Evolutionary conservation across 1,284 basidiomycete genomes (phyloP).

Genomic region (Sparassis latifolia): DNA sequence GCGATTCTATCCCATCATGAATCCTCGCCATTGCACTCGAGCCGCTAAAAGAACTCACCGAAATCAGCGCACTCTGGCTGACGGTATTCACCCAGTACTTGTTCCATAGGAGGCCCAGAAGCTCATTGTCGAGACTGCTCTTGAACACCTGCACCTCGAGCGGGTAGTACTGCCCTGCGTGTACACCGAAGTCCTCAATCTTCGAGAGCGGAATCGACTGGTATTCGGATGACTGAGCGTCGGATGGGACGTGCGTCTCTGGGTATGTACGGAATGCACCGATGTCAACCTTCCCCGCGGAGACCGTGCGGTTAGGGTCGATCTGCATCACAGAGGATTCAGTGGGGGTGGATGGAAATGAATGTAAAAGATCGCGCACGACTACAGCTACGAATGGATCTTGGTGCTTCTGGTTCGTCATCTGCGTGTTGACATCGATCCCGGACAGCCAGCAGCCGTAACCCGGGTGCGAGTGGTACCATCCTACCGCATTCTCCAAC

Average conservation of each 20-base stretch:
- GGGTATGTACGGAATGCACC: slow-evolving; percentile 98
- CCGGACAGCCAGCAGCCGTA: slow-evolving; percentile 98
- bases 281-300: slow-evolving; percentile 96
- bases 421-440: slow-evolving; percentile 94
- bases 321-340: slow-evolving; percentile 47
- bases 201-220: slow-evolving; percentile 93
- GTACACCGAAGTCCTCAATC: slow-evolving; percentile 97
- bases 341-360: not conserved
- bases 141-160: slow-evolving; percentile 96
- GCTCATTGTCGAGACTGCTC: slow-evolving; percentile 76
- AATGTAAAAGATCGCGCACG: slow-evolving; percentile 40
- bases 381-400: slow-evolving; percentile 98
- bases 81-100: slow-evolving; percentile 99
- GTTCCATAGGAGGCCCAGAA: slow-evolving; percentile 93
- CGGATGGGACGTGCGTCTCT: slow-evolving; percentile 81
- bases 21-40: not conserved
- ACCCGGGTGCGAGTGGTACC: slow-evolving; percentile 98
- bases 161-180: slow-evolving; percentile 95
- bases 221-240: slow-evolving; percentile 69
- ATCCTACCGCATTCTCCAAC: slow-evolving; percentile 89
- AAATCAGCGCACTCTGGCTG: slow-evolving; percentile 85
- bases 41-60: slow-evolving; percentile 44
- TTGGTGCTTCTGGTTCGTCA: slow-evolving; percentile 90
- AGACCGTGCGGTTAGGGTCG: slow-evolving; percentile 97
- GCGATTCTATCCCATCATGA: slow-evolving; percentile 58